Conservation (phyloP, 805 yeast species). For the Wickerhamiella sorbophila region DNA sequence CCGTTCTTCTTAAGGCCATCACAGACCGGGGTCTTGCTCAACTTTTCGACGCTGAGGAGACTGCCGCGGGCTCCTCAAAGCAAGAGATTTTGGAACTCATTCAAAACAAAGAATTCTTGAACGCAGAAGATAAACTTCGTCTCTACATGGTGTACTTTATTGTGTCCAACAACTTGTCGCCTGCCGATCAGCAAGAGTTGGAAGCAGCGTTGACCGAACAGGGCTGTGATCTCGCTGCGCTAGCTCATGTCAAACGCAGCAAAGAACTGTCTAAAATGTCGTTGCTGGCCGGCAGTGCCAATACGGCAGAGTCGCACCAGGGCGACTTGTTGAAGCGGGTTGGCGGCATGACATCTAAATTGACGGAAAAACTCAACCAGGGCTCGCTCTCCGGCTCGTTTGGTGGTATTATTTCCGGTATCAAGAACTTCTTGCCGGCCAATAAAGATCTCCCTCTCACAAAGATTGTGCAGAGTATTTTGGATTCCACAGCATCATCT, state of each 20-base stretch:
- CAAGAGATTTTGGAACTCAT: slow-evolving; percentile 38
- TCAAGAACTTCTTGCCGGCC: slow-evolving; percentile 76
- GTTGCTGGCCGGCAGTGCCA: slow-evolving; percentile 25
- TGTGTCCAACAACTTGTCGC: slow-evolving; percentile 30
- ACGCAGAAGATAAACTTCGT: slow-evolving; percentile 61
- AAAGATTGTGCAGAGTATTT: slow-evolving; percentile 75
- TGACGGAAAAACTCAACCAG: slow-evolving; percentile 67
- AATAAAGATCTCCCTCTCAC: slow-evolving; percentile 82
- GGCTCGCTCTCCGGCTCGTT: slow-evolving; percentile 80
- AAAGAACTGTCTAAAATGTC: slow-evolving; percentile 55
- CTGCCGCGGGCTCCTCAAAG: slow-evolving; percentile 36
- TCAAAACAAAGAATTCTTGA: slow-evolving; percentile 44
- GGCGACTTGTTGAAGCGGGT: slow-evolving; percentile 33
- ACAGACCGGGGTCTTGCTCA: slow-evolving; percentile 81
- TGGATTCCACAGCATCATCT: slow-evolving; percentile 63
- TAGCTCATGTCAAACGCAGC: slow-evolving; percentile 62
- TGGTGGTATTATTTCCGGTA: slow-evolving; percentile 75
- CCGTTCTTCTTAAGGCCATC: slow-evolving; percentile 65
- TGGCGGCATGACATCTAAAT: slow-evolving; percentile 56
- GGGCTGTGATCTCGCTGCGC: slow-evolving; percentile 46
- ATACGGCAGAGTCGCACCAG: slow-evolving; percentile 15
- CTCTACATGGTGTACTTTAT: slow-evolving; percentile 66
- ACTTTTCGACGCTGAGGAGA: slow-evolving; percentile 89
- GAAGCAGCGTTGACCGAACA: slow-evolving; percentile 47
- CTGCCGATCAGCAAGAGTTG: slow-evolving; percentile 42